phyloP scores from a whole-genome alignment of 116 monocot species.

The Thalassia testudinum region DNA sequence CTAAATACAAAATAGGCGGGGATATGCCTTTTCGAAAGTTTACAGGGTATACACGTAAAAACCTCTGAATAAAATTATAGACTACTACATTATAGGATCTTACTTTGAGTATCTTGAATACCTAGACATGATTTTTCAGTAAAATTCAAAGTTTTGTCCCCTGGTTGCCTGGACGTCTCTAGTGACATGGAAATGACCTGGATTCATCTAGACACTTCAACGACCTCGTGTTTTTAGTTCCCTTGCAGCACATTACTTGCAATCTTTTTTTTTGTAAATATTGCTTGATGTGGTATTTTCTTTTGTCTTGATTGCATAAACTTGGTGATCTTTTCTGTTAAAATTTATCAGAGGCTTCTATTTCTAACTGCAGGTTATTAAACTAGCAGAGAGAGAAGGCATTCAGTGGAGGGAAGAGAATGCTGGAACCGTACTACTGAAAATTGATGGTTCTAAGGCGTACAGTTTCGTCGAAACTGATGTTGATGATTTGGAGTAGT shows the following conservation, averaged over 20 bases:
- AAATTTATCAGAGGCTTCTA: not conserved
- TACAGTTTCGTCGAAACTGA: slow-evolving; percentile 41
- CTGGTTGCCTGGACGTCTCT: too few species aligned
- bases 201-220: not conserved
- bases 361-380: slow-evolving; percentile 32
- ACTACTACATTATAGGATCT: too few species aligned
- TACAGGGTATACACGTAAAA: too few species aligned
- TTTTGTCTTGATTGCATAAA: not conserved
- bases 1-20: too few species aligned
- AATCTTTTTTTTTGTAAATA: not conserved
- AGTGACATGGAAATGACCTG: not conserved
- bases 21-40: too few species aligned
- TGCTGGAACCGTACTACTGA: slow-evolving; percentile 49
- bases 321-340: not conserved
- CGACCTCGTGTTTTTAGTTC: not conserved
- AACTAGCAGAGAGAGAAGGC: slow-evolving; percentile 41
- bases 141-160: too few species aligned
- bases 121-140: too few species aligned
- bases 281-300: not conserved
- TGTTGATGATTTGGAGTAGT: not conserved
- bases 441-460: slow-evolving; percentile 31
- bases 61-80: too few species aligned
- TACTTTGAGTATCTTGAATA: too few species aligned
- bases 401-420: slow-evolving; percentile 81
- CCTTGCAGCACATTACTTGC: not conserved